These are phyloP conservation scores for Delonix regia DNA, from an alignment of 306 rosid genomes.

Conservation along the genomic window DNA sequence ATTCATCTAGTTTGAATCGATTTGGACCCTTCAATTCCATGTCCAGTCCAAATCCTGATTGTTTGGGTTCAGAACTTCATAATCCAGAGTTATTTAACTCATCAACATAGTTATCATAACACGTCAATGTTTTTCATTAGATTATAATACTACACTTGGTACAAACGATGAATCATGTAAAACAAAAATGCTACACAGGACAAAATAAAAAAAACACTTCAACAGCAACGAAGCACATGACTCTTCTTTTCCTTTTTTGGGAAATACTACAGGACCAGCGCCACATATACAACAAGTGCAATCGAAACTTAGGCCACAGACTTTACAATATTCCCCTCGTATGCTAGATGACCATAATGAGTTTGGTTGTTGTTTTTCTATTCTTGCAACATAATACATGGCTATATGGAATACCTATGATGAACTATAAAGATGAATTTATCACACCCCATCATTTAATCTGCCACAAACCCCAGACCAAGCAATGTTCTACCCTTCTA, in stretches of 20 bases:
- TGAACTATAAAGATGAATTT: conserved; percentile 40
- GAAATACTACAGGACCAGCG: conserved; percentile 26
- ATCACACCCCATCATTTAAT: conserved; percentile 34
- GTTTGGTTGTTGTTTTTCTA: conserved; percentile 37
- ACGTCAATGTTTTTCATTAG: neutral
- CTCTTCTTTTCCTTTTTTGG: neutral
- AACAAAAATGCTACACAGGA: conserved; percentile 23
- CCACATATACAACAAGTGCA: conserved; percentile 45
- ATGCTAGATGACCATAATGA: conserved; percentile 48
- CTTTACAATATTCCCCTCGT: conserved; percentile 49
- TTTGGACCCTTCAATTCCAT: neutral
- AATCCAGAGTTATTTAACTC: neutral
- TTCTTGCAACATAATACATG: conserved; percentile 49
- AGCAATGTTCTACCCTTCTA: neutral
- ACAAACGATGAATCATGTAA: conserved; percentile 30
- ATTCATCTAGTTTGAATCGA: neutral
- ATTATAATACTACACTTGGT: conserved; percentile 31
- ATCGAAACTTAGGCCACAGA: conserved; percentile 36
- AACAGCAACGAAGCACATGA: neutral
- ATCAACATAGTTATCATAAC: neutral
- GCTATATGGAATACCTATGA: conserved; percentile 52
- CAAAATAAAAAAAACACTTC: conserved; percentile 5
- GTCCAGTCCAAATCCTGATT: neutral
- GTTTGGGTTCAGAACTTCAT: neutral
- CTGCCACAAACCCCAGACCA: conserved; percentile 17